A percentile compares a stretch with the other conserved stretches of the same genome.
These are phyloP conservation scores for Rhododendron molle DNA, from an alignment of 148 eudicot species.

Conservation along the genomic window DNA sequence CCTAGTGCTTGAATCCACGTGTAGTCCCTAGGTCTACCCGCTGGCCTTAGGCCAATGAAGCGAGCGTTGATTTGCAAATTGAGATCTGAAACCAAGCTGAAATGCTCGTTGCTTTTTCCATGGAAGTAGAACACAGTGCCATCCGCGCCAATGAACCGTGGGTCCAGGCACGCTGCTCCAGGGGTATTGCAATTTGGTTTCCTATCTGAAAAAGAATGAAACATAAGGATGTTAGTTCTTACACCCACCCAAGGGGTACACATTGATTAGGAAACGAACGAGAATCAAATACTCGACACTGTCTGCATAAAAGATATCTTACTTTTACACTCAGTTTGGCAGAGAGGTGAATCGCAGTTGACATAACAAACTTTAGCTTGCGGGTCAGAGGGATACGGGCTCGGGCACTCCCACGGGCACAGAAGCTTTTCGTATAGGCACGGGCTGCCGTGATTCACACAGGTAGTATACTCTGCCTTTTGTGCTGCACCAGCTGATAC, in stretches of 20 bases:
- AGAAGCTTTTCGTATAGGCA: conserved; percentile 32
- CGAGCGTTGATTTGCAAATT: background rate
- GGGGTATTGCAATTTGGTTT: background rate
- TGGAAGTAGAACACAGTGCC: too few relatives aligned
- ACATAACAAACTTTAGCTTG: conserved; percentile 60
- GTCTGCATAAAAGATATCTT: conserved; percentile 5
- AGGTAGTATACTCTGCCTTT: conserved; percentile 23
- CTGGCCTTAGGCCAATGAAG: background rate
- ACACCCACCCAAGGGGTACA: background rate
- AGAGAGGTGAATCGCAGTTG: conserved; percentile 51
- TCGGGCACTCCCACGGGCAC: conserved; percentile 65
- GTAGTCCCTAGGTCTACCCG: background rate
- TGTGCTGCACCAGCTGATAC: conserved; percentile 3
- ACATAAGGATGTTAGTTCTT: background rate
- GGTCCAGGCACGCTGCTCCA: too few relatives aligned
- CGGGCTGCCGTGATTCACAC: conserved; percentile 29
- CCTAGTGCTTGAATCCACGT: background rate
- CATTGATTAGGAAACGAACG: background rate
- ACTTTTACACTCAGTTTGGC: conserved; percentile 63
- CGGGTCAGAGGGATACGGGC: conserved; percentile 31
- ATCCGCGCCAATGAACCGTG: too few relatives aligned
- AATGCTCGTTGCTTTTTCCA: background rate
- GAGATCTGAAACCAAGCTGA: background rate
- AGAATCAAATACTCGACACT: background rate
- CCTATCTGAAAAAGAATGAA: background rate